Conservation (phyloP, 768 basidiomycete species). For the Tephrocybe sp. region DNA sequence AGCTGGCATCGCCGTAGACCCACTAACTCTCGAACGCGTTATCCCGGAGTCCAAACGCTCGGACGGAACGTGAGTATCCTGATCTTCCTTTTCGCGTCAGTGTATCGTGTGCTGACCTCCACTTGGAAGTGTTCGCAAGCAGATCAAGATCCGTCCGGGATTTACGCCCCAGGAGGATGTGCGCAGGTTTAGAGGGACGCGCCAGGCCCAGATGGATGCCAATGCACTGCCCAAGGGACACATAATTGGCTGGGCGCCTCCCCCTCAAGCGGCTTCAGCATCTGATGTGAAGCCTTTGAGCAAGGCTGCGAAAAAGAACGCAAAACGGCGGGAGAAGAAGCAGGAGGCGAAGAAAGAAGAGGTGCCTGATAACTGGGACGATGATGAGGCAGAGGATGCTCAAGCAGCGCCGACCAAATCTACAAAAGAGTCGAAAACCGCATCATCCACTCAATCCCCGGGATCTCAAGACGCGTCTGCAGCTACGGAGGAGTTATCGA, state of each 20-base stretch:
- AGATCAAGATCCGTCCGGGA: slow-evolving; percentile 87
- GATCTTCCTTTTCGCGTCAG: slow-evolving; percentile 12
- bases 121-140: slow-evolving; percentile 72
- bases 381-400: slow-evolving; percentile 53
- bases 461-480: slow-evolving; percentile 13
- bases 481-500: slow-evolving; percentile 34
- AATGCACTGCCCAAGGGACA: slow-evolving; percentile 72
- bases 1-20: slow-evolving; percentile 84
- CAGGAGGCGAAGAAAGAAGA: slow-evolving; percentile 45
- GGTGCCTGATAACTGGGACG: slow-evolving; percentile 84
- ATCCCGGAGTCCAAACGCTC: slow-evolving; percentile 80
- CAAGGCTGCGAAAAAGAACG: slow-evolving; percentile 83
- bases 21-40: slow-evolving; percentile 82
- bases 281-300: slow-evolving; percentile 49
- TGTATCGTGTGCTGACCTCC: slow-evolving; percentile 14
- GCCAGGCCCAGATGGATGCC: slow-evolving; percentile 71
- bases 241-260: slow-evolving; percentile 78
- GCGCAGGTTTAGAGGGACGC: slow-evolving; percentile 77
- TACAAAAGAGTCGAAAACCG: neutral
- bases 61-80: slow-evolving; percentile 76
- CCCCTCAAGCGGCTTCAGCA: slow-evolving; percentile 43
- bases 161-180: slow-evolving; percentile 96
- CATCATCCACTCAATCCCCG: slow-evolving; percentile 8
- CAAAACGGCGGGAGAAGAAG: slow-evolving; percentile 76
- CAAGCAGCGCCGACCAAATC: slow-evolving; percentile 1